These are phyloP conservation scores for Tuber indicum DNA, from an alignment of 495 filamentous ascomycete species.

Conservation along the genomic window DNA sequence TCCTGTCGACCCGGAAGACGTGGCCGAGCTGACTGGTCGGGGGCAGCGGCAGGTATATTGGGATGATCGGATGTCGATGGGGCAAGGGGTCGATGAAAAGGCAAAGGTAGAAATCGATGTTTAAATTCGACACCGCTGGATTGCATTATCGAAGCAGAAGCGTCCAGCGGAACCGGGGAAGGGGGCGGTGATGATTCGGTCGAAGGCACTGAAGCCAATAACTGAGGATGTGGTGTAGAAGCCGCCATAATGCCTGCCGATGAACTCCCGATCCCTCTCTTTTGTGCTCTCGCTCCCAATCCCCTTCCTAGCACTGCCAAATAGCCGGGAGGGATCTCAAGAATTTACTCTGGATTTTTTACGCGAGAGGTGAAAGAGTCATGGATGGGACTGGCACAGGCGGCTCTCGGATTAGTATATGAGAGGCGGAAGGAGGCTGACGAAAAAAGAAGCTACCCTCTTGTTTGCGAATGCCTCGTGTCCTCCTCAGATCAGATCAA, in stretches of 20 bases:
- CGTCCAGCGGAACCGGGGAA: slow-evolving; percentile 22
- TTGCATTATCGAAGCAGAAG: slow-evolving; percentile 16
- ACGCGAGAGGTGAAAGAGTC: not conserved
- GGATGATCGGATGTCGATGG: slow-evolving; percentile 18
- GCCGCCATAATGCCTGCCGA: slow-evolving; percentile 18
- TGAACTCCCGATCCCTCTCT: slow-evolving; percentile 13
- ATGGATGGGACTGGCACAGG: slow-evolving; percentile 4
- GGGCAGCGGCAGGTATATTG: slow-evolving; percentile 14
- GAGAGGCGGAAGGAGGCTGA: not conserved
- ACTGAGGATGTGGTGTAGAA: slow-evolving; percentile 20
- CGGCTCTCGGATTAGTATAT: not conserved
- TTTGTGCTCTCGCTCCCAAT: slow-evolving; percentile 9
- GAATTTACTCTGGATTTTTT: not conserved
- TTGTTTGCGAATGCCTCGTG: not conserved
- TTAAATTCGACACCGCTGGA: slow-evolving; percentile 12
- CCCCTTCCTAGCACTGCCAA: not conserved
- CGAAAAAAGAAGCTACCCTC: not conserved
- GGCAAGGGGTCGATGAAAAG: slow-evolving; percentile 5
- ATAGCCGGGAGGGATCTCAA: slow-evolving; percentile 1
- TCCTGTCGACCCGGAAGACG: slow-evolving; percentile 38
- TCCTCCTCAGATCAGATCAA: not conserved
- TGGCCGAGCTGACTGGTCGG: slow-evolving; percentile 23
- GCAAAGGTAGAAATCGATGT: slow-evolving; percentile 7
- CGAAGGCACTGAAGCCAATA: slow-evolving; percentile 32
- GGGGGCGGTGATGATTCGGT: slow-evolving; percentile 39